Evolutionary conservation across 441 rosid species (phyloP).

Genomic region (Monsonia emarginata): DNA sequence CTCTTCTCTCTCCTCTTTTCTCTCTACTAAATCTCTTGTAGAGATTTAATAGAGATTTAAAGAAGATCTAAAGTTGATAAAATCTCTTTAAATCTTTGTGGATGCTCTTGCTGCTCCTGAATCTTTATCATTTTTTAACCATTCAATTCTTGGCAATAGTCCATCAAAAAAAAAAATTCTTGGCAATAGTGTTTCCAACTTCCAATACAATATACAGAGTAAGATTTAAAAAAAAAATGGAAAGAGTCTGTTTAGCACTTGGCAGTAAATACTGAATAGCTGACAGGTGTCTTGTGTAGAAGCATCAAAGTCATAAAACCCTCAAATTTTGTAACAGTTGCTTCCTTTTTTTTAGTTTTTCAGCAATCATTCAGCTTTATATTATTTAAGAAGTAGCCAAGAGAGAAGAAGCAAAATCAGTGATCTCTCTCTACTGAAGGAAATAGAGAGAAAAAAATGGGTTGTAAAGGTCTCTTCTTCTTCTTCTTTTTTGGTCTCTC

Average conservation of each 20-base stretch:
- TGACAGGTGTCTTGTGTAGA: neutral
- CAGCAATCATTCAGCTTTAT: neutral
- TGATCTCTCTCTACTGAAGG: slow-evolving; percentile 19
- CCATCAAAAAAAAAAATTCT: no score
- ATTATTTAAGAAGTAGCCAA: slow-evolving; percentile 31
- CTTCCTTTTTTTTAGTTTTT: neutral
- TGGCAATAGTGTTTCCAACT: neutral
- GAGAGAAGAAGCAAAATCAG: slow-evolving; percentile 18
- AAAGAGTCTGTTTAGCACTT: neutral
- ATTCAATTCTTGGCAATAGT: no score
- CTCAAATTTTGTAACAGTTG: neutral
- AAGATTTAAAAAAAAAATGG: neutral
- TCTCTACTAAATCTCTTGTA: no score
- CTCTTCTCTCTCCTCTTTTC: no score
- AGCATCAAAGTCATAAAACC: neutral
- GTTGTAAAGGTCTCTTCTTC: slow-evolving; percentile 43
- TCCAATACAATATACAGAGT: neutral
- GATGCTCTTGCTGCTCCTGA: no score
- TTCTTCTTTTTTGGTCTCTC: slow-evolving; percentile 39
- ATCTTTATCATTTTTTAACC: no score
- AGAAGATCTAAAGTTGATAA: no score
- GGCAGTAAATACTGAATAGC: neutral
- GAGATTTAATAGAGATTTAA: no score
- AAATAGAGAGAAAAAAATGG: slow-evolving; percentile 27
- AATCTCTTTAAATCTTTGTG: no score